Conservation (phyloP, 1,284 basidiomycete species). For the Sanghuangporus sanghuang region DNA sequence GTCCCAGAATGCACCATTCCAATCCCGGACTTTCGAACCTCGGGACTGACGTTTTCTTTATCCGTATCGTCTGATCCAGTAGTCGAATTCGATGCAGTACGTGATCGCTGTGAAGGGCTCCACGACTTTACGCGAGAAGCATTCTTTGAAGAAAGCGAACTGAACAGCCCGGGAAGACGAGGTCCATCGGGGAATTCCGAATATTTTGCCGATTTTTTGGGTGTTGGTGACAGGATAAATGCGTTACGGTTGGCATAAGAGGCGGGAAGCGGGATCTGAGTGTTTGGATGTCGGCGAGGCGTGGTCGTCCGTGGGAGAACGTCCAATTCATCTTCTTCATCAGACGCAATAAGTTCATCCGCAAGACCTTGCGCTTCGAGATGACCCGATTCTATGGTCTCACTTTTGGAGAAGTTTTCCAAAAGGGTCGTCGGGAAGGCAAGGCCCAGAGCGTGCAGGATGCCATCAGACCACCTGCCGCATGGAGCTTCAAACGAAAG, state of each 20-base stretch:
- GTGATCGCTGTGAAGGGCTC: not conserved
- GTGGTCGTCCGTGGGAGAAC: constrained; percentile 12
- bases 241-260: not conserved
- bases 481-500: constrained; percentile 3
- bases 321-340: constrained; percentile 8
- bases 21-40: not conserved
- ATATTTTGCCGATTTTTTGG: not conserved
- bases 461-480: constrained; percentile 14
- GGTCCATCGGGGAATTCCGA: not conserved
- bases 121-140: not conserved
- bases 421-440: not conserved
- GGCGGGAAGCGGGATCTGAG: constrained; percentile 5
- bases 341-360: not conserved
- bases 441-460: constrained; percentile 3
- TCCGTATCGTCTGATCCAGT: constrained; percentile 2
- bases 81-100: not conserved
- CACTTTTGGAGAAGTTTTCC: not conserved
- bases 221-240: not conserved
- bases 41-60: constrained; percentile 10
- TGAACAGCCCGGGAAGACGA: constrained; percentile 4
- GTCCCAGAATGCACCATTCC: not conserved
- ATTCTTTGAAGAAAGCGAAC: not conserved
- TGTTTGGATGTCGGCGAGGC: constrained; percentile 6
- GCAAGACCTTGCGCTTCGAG: not conserved
- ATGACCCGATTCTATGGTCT: not conserved